These are phyloP conservation scores for Cladosporium oxysporum DNA, from an alignment of 2,329 filamentous ascomycete genomes.

Conservation along the genomic window DNA sequence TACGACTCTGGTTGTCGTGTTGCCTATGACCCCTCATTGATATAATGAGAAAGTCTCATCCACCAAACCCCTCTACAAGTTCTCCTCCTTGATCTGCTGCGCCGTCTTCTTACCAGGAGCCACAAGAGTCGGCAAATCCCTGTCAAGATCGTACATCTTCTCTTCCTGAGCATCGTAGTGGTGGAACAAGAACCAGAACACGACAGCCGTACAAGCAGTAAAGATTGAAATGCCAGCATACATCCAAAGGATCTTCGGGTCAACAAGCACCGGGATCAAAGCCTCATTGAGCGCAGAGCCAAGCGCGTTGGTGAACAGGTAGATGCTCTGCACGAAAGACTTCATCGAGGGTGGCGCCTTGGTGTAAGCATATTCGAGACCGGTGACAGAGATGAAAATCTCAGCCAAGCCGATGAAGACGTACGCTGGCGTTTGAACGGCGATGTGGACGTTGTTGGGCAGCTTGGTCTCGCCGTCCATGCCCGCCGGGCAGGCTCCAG, in stretches of 20 bases:
- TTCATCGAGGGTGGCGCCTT: conserved; percentile 51
- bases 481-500: conserved; percentile 42
- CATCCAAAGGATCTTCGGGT: conserved; percentile 69
- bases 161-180: conserved; percentile 53
- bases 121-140: conserved; percentile 7
- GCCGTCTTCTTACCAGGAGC: conserved; percentile 5
- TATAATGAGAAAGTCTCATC: neutral
- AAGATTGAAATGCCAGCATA: conserved; percentile 33
- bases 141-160: conserved; percentile 52
- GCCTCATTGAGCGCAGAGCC: conserved; percentile 63
- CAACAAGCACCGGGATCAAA: conserved; percentile 60
- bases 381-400: conserved; percentile 51
- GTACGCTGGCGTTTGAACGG: conserved; percentile 49
- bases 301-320: conserved; percentile 59
- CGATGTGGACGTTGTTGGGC: conserved; percentile 49
- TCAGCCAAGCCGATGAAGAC: conserved; percentile 48
- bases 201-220: conserved; percentile 26
- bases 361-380: conserved; percentile 50
- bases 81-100: conserved; percentile 13
- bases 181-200: conserved; percentile 36
- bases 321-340: conserved; percentile 46
- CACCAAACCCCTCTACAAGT: neutral
- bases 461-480: conserved; percentile 34
- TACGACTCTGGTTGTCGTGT: neutral
- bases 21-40: neutral